Percentiles rank a stretch among this genome's conserved stretches.
phyloP scores from a whole-genome alignment of 2,329 filamentous ascomycete species.

The Diaporthe sp. region DNA sequence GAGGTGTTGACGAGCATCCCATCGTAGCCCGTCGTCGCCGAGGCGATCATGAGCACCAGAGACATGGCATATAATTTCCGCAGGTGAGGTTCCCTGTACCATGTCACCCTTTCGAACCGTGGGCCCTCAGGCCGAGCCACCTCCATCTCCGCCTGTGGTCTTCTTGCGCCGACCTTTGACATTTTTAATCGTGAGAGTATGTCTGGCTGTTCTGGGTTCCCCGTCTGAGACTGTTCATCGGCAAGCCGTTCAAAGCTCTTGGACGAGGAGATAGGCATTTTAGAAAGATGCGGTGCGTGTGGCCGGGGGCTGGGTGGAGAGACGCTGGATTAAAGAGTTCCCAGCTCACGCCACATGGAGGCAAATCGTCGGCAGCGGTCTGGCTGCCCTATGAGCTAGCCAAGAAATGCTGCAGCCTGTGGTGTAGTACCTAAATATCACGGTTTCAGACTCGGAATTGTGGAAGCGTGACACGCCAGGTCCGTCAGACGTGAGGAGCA shows the following conservation, averaged over 20 bases:
- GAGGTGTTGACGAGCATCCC: constrained; percentile 54
- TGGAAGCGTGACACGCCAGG: constrained; percentile 1
- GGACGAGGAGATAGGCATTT: constrained; percentile 18
- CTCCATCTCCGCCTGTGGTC: constrained; percentile 12
- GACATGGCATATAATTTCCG: constrained; percentile 61
- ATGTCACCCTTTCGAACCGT: constrained; percentile 66
- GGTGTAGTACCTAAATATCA: not conserved
- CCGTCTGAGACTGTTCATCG: not conserved
- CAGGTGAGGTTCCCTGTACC: constrained; percentile 68
- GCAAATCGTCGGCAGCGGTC: not conserved
- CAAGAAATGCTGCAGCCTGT: not conserved
- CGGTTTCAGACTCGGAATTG: not conserved
- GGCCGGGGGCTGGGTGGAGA: not conserved
- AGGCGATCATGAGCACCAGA: constrained; percentile 43
- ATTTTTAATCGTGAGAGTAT: constrained; percentile 19
- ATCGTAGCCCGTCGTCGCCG: constrained; percentile 41
- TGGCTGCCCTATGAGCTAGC: not conserved
- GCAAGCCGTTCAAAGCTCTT: constrained; percentile 26
- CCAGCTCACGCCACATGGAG: constrained; percentile 19
- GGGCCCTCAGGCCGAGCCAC: constrained; percentile 58
- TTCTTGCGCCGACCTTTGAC: constrained; percentile 12
- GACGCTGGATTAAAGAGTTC: not conserved
- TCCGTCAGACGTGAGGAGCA: constrained; percentile 3
- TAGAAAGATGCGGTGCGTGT: constrained; percentile 2
- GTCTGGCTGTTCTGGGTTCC: not conserved